Evolutionary conservation across 2,329 filamentous ascomycete species (phyloP), one percentile per base, ranked within the genome.

Genomic region (Diaporthe ilicicola): DNA sequence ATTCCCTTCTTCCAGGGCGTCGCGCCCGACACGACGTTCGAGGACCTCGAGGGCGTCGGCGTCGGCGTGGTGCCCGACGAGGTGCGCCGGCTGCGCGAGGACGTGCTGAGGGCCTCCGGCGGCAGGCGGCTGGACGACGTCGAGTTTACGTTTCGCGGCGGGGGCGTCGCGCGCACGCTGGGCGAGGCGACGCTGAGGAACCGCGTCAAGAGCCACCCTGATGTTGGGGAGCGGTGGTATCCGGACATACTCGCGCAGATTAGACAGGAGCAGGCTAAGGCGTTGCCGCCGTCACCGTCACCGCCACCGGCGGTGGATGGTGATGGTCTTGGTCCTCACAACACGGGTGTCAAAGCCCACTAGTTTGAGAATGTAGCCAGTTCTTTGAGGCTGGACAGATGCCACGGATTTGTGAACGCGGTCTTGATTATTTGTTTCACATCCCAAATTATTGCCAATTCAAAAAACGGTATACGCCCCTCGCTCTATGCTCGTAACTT

Each of bases 1-100:
- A 92, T 97, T 59, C 94, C 94, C 0, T 97, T 97, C 82, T 97
- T 97, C 83, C 94, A 96, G 79, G 94, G 94, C 27, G 93, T 97
- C 72, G 90, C 90, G 76, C 90, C 93, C 70, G 93, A 94, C 79
- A 90, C 93, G 0, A 88, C 89, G 22, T 97, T 97, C 78, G 93
- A 94, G 77, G 91, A 92, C 75, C 90, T 96, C 81, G 92, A 89
- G 78, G 80, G 76, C 27, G 84, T 88, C 19, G 88, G 86, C n/a
- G 85, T 87, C n/a, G 87, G 85, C 1, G 73, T 75, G 27, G 86
- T 91, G 13, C 92, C 93, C 0, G 88, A 88, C 34, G 85, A 86
- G 15, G 89, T 95, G 19, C 84, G 86, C 75, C 87, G 84, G 77
- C 85, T 93, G 83, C 84, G 92, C 61, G 83, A 88, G 73, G 82